Evolutionary conservation across 2,329 filamentous ascomycete species (phyloP), one percentile per base, ranked within the genome.

Genomic region (Alternaria longipes): DNA sequence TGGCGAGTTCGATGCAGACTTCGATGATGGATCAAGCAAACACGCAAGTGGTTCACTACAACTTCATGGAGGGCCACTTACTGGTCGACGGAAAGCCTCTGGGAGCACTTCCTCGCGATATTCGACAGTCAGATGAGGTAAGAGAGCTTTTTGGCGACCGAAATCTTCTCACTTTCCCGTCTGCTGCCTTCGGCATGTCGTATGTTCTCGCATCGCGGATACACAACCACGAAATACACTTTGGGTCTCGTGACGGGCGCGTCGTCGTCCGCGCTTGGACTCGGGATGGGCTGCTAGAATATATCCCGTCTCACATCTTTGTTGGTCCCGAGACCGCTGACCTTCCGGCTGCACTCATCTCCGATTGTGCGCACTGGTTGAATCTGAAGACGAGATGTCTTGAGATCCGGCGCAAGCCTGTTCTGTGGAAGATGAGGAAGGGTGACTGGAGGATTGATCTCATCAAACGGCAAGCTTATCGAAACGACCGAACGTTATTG

Each of bases 301-400:
- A 73, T 3, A 57, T 84, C 36, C 77, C 78, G 0, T 42, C 60
- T 3, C 12, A n/a, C n/a, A n/a, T n/a, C n/a, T 77, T 83, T 32
- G 28, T 11, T 11, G 28, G 28, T 8, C 28, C 1, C 28, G 28
- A 30, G 28, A 52, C 32, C 8, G 81, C 77, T 41, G 86, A 88
- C 60, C 72, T 89, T 2, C 88, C 88, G 0, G 63, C 67, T 0
- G 70, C 77, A 0, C 76, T 90, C 0, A 59, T 88, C 0, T 74
- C 84, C 0, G 76, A 82, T 9, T 89, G 84, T 54, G 75, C 84
- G 0, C 87, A 90, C 63, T 90, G 87, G 86, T 75, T 89, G 7
- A 79, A 89, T 51, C 16, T 87, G 0, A 50, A 60, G 3, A 75
- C 76, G 1, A 74, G 76, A 3, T 56, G 71, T 3, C 54, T 90